Evolutionary conservation across 106 monocot genomes (phyloP).

Genomic region (Dendrobium nobile): DNA sequence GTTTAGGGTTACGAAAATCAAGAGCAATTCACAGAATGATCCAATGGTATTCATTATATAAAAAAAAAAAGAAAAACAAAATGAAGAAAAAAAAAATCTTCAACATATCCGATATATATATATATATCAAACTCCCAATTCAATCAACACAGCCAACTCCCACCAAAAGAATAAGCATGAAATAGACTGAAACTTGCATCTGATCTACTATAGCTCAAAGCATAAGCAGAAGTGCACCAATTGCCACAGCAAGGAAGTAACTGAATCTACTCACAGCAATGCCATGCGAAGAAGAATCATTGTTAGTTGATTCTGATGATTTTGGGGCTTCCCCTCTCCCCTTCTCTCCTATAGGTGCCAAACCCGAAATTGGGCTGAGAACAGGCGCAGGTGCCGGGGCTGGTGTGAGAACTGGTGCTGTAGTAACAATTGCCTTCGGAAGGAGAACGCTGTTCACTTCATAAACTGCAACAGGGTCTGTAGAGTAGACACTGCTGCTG

Average conservation of each 20-base stretch:
- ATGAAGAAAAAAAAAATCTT: not conserved
- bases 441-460: conserved; percentile 65
- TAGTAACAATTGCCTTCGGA: conserved; percentile 59
- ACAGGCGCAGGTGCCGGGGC: conserved; percentile 70
- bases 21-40: no score
- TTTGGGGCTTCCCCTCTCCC: not conserved
- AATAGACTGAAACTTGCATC: not conserved
- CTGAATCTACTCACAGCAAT: not conserved
- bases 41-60: no score
- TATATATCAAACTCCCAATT: not conserved
- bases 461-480: conserved; percentile 64
- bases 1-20: no score
- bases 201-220: not conserved
- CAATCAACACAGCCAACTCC: not conserved
- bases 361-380: not conserved
- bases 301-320: not conserved
- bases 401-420: conserved; percentile 32
- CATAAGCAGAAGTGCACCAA: not conserved
- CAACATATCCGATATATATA: not conserved
- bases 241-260: not conserved
- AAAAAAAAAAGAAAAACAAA: no score
- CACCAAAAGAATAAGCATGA: conserved; percentile 3
- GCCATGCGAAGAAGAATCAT: not conserved
- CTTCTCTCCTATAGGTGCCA: not conserved
- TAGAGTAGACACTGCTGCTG: conserved; percentile 79